Conservation (phyloP, 2,329 filamentous ascomycete genomes). For the Calonectria pseudoreteaudii region DNA sequence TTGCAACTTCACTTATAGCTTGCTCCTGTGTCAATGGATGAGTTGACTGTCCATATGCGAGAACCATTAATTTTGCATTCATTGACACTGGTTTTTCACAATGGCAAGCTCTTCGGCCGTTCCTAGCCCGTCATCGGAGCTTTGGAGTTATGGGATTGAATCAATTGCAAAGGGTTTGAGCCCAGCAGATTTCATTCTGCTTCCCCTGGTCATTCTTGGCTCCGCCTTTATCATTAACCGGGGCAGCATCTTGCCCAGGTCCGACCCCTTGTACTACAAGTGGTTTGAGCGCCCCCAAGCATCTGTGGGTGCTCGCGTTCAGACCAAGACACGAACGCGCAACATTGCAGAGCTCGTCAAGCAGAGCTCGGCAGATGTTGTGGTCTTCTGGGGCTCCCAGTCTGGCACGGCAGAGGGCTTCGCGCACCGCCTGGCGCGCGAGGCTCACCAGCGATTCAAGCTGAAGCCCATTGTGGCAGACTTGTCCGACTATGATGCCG, state of each 20-base stretch:
- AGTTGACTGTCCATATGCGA: neutral
- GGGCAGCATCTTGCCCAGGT: slow-evolving; percentile 17
- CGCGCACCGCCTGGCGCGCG: slow-evolving; percentile 13
- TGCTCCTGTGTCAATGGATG: neutral
- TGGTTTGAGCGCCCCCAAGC: slow-evolving; percentile 21
- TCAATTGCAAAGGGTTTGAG: slow-evolving; percentile 10
- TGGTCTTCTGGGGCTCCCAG: slow-evolving; percentile 23
- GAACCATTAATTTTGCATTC: neutral
- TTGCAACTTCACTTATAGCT: neutral
- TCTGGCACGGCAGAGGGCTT: slow-evolving; percentile 22
- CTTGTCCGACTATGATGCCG: slow-evolving; percentile 17
- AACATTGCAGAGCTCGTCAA: slow-evolving; percentile 14
- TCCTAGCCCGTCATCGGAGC: neutral
- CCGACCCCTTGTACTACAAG: slow-evolving; percentile 18
- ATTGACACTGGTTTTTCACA: neutral
- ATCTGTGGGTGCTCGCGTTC: neutral
- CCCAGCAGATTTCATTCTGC: slow-evolving; percentile 17
- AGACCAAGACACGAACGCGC: neutral
- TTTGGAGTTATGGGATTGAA: slow-evolving; percentile 7
- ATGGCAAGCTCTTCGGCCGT: slow-evolving; percentile 11
- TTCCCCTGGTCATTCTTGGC: slow-evolving; percentile 11
- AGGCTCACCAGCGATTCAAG: slow-evolving; percentile 20
- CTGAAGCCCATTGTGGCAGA: slow-evolving; percentile 16
- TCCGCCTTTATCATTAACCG: slow-evolving; percentile 18
- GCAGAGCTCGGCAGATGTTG: slow-evolving; percentile 10